Evolutionary conservation across 176 grass and related monocot species (phyloP).

Genomic region (Aegilops speltoides): DNA sequence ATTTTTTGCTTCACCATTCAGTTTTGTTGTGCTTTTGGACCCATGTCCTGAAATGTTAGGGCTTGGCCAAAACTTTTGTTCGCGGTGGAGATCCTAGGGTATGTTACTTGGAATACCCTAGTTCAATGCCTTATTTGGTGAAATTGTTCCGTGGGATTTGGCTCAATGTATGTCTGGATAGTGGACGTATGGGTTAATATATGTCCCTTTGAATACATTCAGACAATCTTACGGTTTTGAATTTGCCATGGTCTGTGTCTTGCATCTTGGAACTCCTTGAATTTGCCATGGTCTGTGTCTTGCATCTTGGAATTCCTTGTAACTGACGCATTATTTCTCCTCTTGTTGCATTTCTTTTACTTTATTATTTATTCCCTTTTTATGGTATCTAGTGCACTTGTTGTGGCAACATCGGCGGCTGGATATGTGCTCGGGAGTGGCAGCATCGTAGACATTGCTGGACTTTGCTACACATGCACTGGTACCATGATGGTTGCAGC

Average conservation of each 20-base stretch:
- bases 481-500: slow-evolving; percentile 99
- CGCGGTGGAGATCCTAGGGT: not conserved
- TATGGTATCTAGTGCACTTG: slow-evolving; percentile 70
- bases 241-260: not conserved
- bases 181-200: too few species aligned
- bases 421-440: slow-evolving; percentile 93
- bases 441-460: slow-evolving; percentile 58
- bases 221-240: too few species aligned
- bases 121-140: too few species aligned
- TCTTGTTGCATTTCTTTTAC: slow-evolving; percentile 1
- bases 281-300: not conserved
- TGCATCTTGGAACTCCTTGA: slow-evolving; percentile 6
- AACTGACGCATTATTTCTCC: not conserved
- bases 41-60: not conserved
- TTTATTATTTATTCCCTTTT: not conserved
- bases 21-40: not conserved
- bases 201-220: too few species aligned
- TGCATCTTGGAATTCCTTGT: slow-evolving; percentile 4
- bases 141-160: too few species aligned
- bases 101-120: too few species aligned
- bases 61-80: not conserved
- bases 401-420: slow-evolving; percentile 92
- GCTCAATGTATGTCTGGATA: too few species aligned
- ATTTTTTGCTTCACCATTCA: not conserved
- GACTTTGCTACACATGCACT: slow-evolving; percentile 85